Conservation (phyloP, 2,329 filamentous ascomycete species). For the Hypomyces perniciosus region DNA sequence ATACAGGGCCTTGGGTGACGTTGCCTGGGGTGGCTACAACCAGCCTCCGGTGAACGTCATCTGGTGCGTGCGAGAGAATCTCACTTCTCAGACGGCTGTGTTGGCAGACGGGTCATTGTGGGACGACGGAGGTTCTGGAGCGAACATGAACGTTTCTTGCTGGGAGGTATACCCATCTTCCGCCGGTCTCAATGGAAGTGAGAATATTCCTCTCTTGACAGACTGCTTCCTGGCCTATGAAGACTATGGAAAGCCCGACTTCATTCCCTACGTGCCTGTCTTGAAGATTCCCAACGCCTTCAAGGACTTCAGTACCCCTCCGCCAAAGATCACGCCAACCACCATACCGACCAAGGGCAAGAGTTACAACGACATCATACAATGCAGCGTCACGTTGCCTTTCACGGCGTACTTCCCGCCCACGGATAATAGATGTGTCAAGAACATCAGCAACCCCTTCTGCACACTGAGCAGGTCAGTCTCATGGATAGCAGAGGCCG, state of each 20-base stretch:
- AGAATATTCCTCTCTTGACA: neutral
- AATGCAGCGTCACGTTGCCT: neutral
- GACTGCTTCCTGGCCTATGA: neutral
- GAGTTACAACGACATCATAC: neutral
- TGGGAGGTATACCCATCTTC: neutral
- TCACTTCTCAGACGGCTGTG: neutral
- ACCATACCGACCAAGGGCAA: constrained; percentile 1
- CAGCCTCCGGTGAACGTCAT: neutral
- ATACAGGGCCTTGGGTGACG: constrained; percentile 1
- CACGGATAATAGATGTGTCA: neutral
- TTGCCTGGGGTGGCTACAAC: neutral
- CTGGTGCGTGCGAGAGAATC: constrained; percentile 1
- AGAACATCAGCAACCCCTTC: constrained; percentile 1
- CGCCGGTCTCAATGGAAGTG: neutral
- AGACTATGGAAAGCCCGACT: neutral
- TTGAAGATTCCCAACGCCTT: neutral
- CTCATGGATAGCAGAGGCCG: neutral
- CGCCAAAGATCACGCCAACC: neutral
- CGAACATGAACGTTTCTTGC: neutral
- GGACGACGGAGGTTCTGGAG: neutral
- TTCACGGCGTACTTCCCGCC: neutral
- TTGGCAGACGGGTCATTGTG: neutral
- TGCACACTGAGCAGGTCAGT: neutral
- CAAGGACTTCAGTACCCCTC: neutral
- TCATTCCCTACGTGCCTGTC: neutral